phyloP scores from a whole-genome alignment of 208 protist species.

The Borovskyia barvae region DNA sequence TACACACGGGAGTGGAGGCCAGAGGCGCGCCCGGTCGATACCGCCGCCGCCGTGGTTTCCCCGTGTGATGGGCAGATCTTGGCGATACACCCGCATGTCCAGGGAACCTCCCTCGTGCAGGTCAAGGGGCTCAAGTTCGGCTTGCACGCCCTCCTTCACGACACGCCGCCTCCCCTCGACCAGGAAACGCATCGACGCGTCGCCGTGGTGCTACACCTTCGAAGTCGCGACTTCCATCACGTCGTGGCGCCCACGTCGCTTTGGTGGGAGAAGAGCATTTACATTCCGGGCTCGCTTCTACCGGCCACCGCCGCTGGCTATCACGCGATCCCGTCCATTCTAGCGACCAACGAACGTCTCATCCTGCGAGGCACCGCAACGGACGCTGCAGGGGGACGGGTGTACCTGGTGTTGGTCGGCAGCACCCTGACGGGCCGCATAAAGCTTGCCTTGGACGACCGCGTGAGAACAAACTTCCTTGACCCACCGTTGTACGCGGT shows the following conservation, averaged over 20 bases:
- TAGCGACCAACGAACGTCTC: constrained; percentile 79
- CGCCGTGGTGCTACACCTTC: constrained; percentile 61
- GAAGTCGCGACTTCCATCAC: constrained; percentile 80
- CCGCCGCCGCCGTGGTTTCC: constrained; percentile 23
- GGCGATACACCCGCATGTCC: constrained; percentile 38
- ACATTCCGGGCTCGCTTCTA: constrained; percentile 78
- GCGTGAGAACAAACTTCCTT: constrained; percentile 78
- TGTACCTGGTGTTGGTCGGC: constrained; percentile 71
- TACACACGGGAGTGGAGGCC: constrained; percentile 65
- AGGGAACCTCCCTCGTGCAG: constrained; percentile 46
- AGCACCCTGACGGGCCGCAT: constrained; percentile 78
- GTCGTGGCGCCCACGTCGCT: constrained; percentile 64
- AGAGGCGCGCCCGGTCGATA: constrained; percentile 38
- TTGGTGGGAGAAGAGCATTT: constrained; percentile 50
- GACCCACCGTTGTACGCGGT: constrained; percentile 81
- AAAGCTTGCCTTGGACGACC: constrained; percentile 54
- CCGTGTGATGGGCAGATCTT: constrained; percentile 79
- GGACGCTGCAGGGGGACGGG: constrained; percentile 5
- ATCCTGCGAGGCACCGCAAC: constrained; percentile 46
- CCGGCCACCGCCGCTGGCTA: constrained; percentile 63
- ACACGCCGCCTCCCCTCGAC: constrained; percentile 24
- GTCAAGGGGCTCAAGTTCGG: constrained; percentile 80
- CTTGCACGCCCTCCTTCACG: constrained; percentile 60
- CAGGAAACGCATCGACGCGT: constrained; percentile 43
- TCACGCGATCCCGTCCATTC: constrained; percentile 74